phyloP scores from a whole-genome alignment of 2,329 filamentous ascomycete genomes.

The Aspergillus aculeatus region DNA sequence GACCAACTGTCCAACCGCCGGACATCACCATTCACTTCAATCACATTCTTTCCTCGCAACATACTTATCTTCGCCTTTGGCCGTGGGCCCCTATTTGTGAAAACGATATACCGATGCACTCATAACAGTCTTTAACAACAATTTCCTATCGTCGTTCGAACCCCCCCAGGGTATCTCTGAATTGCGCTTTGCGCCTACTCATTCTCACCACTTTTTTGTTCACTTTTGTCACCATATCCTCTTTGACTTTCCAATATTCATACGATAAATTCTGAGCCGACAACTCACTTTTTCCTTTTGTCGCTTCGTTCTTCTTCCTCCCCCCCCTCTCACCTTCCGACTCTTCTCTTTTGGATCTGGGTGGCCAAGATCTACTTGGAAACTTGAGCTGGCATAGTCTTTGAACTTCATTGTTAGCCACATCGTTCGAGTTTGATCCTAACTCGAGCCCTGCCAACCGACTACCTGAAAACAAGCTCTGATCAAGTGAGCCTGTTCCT shows the following conservation, averaged over 20 bases:
- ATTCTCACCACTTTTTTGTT: constrained; percentile 24
- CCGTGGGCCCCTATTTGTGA: constrained; percentile 20
- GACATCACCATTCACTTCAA: constrained; percentile 22
- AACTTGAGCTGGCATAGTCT: constrained; percentile 25
- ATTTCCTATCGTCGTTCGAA: constrained; percentile 34
- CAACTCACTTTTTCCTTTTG: constrained; percentile 19
- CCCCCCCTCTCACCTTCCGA: constrained; percentile 24
- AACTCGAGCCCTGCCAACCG: constrained; percentile 16
- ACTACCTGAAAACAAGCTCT: constrained; percentile 16
- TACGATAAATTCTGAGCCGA: constrained; percentile 28
- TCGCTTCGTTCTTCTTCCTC: constrained; percentile 20
- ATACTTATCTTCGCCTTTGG: constrained; percentile 20
- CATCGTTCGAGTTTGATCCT: constrained; percentile 27
- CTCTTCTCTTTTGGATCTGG: constrained; percentile 25
- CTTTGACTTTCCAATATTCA: constrained; percentile 24
- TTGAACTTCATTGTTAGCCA: constrained; percentile 30
- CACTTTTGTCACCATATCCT: constrained; percentile 28
- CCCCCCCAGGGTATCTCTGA: constrained; percentile 24
- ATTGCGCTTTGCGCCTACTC: constrained; percentile 27
- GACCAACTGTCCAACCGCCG: constrained; percentile 15
- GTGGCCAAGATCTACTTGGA: constrained; percentile 23
- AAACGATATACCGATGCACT: constrained; percentile 42
- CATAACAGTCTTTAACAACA: constrained; percentile 40
- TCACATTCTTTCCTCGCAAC: constrained; percentile 22
- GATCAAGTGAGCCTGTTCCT: constrained; percentile 16